phyloP scores from a whole-genome alignment of 345 rosid genomes.

The Arabis alpina region DNA sequence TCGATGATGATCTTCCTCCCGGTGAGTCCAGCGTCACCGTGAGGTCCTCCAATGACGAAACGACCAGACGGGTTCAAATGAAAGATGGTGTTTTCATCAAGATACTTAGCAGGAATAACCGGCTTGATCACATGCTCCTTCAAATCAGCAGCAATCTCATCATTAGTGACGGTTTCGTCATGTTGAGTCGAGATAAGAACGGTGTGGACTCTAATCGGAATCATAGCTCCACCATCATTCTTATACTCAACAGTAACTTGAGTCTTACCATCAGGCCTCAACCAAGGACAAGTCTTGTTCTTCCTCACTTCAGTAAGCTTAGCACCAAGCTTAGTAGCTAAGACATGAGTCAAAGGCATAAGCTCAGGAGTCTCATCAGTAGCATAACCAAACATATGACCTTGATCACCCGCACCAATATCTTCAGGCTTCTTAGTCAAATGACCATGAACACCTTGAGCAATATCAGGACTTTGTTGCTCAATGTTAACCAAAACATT shows the following conservation, averaged over 20 bases:
- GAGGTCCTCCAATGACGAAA: slow-evolving; percentile 84
- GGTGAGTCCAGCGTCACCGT: slow-evolving; percentile 85
- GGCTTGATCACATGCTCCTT: slow-evolving; percentile 77
- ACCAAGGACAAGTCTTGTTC: slow-evolving; percentile 76
- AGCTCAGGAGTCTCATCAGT: slow-evolving; percentile 77
- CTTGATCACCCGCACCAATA: slow-evolving; percentile 90
- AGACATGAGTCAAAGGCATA: slow-evolving; percentile 80
- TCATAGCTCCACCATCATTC: slow-evolving; percentile 74
- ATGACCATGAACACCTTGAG: slow-evolving; percentile 86
- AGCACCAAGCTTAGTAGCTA: slow-evolving; percentile 83
- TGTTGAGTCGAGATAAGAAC: slow-evolving; percentile 84
- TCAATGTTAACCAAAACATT: slow-evolving; percentile 79
- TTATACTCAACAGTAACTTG: slow-evolving; percentile 78
- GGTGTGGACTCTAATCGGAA: slow-evolving; percentile 73
- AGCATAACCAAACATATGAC: slow-evolving; percentile 88
- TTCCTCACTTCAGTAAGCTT: slow-evolving; percentile 83
- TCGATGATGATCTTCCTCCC: slow-evolving; percentile 83
- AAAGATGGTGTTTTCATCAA: slow-evolving; percentile 77
- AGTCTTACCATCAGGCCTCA: slow-evolving; percentile 88
- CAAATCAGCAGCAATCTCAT: slow-evolving; percentile 68
- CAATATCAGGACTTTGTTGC: slow-evolving; percentile 84
- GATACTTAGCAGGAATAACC: slow-evolving; percentile 69
- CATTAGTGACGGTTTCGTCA: slow-evolving; percentile 79
- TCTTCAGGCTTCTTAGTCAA: slow-evolving; percentile 79
- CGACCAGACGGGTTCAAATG: slow-evolving; percentile 84